Conservation (phyloP, 768 basidiomycete genomes). For the Trametes villosa region DNA sequence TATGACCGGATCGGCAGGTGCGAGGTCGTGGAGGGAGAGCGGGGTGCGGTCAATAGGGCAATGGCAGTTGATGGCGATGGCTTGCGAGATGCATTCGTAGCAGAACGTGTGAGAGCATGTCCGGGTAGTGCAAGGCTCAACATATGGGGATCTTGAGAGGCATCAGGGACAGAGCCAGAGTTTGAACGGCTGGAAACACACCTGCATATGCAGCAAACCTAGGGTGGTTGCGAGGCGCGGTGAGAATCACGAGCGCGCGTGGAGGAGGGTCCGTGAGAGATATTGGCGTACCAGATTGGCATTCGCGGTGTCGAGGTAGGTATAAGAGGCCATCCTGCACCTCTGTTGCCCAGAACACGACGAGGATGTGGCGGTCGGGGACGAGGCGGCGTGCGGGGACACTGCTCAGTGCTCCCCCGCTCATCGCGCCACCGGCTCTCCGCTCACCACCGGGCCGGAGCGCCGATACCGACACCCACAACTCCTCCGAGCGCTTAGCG, state of each 20-base stretch:
- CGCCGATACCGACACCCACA: not conserved
- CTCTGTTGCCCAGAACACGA: not conserved
- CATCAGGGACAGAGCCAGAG: slow-evolving; percentile 50
- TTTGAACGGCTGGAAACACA: slow-evolving; percentile 31
- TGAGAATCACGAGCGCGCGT: slow-evolving; percentile 5
- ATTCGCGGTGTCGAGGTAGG: slow-evolving; percentile 66
- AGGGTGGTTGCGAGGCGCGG: not conserved
- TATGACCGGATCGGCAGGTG: slow-evolving; percentile 73
- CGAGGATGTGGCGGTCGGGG: not conserved
- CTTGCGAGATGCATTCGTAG: slow-evolving; percentile 73
- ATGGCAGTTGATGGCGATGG: slow-evolving; percentile 66
- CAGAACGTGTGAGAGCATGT: slow-evolving; percentile 90
- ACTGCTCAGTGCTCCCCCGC: not conserved
- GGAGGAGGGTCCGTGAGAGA: not conserved
- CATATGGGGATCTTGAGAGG: slow-evolving; percentile 54
- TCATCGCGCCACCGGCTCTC: not conserved
- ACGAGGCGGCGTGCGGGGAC: not conserved
- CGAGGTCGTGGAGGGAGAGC: slow-evolving; percentile 59
- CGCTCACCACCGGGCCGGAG: not conserved
- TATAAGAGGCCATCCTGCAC: slow-evolving; percentile 41
- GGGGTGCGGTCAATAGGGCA: slow-evolving; percentile 87
- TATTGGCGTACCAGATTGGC: slow-evolving; percentile 62
- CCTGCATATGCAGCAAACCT: slow-evolving; percentile 85
- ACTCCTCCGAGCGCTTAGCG: too few relatives aligned
- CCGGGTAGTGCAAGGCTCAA: slow-evolving; percentile 72